These are phyloP conservation scores for Claviceps purpurea DNA, from an alignment of 2,329 filamentous ascomycete species.

Conservation along the genomic window DNA sequence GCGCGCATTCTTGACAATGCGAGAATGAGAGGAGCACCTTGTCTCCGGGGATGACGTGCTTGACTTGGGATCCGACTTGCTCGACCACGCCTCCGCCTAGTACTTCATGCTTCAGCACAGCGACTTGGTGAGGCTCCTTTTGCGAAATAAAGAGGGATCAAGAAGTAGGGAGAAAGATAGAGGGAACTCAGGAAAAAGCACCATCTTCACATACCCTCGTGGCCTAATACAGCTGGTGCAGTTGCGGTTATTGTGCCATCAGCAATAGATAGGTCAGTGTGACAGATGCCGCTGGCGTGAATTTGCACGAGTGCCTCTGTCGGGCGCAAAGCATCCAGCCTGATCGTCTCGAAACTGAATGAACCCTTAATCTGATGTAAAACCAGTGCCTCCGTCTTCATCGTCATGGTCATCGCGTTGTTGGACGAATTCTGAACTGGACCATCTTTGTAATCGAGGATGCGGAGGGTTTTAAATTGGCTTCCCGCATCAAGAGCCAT, in stretches of 20 bases:
- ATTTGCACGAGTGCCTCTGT: conserved; percentile 1
- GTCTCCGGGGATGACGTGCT: background rate
- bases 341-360: background rate
- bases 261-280: conserved; percentile 1
- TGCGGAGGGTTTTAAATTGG: too few species aligned
- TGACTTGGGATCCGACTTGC: background rate
- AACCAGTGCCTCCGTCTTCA: background rate
- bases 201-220: background rate
- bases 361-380: background rate
- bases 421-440: too few species aligned
- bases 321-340: background rate
- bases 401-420: background rate
- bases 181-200: background rate
- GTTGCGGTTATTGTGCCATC: background rate
- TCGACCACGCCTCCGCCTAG: background rate
- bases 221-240: conserved; percentile 1
- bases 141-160: background rate
- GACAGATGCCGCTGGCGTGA: conserved; percentile 1
- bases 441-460: too few species aligned
- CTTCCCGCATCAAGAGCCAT: too few species aligned
- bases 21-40: conserved; percentile 1
- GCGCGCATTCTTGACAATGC: background rate
- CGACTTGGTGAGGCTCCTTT: background rate
- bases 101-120: background rate
- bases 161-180: too few species aligned